Conservation (phyloP, 78 protist species). For the Dictyostelium capitatum region DNA sequence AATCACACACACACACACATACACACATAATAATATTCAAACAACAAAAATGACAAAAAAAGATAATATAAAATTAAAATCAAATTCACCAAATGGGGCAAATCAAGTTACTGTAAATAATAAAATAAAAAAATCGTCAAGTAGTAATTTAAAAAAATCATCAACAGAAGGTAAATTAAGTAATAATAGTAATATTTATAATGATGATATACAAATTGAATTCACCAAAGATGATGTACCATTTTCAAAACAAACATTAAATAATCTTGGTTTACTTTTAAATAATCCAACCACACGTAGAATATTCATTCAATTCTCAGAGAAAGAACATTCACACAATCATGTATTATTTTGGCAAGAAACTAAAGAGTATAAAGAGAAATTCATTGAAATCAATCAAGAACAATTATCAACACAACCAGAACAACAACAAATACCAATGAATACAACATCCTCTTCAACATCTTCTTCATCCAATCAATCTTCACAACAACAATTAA, state of each 20-base stretch:
- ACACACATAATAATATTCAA: neutral
- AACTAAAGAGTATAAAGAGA: constrained; percentile 39
- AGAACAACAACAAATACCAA: constrained; percentile 22
- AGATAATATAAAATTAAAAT: constrained; percentile 22
- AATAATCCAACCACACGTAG: constrained; percentile 24
- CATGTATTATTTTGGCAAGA: constrained; percentile 50
- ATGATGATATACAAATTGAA: constrained; percentile 7
- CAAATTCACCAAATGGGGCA: neutral
- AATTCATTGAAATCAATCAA: constrained; percentile 4
- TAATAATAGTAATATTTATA: constrained; percentile 39
- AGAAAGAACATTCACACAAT: constrained; percentile 44
- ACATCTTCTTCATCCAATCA: neutral
- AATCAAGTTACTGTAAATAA: neutral
- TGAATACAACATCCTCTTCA: neutral
- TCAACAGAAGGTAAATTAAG: constrained; percentile 1
- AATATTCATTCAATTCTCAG: constrained; percentile 70
- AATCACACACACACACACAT: neutral
- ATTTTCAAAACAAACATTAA: constrained; percentile 27
- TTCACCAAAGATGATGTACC: constrained; percentile 8
- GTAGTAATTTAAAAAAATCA: neutral
- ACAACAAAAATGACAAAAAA: constrained; percentile 19
- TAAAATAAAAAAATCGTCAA: neutral
- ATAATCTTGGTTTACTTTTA: constrained; percentile 5
- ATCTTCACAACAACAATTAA: neutral
- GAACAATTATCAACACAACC: constrained; percentile 27